Conservation (phyloP, 345 rosid genomes). For the Tarenaya hassleriana region DNA sequence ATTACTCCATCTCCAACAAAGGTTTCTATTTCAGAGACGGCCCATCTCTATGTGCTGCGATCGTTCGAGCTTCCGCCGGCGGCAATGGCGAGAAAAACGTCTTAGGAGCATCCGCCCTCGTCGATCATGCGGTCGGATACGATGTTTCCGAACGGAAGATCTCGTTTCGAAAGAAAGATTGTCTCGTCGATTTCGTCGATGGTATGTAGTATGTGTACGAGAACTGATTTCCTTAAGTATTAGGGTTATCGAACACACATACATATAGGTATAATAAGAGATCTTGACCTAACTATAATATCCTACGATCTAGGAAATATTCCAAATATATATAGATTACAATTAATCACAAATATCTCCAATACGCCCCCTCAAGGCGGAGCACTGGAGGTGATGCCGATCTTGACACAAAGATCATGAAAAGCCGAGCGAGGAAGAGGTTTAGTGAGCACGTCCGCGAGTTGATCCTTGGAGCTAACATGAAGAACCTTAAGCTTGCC, state of each 20-base stretch:
- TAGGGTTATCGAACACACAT: too few relatives aligned
- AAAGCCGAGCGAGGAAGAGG: background rate
- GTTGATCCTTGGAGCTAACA: background rate
- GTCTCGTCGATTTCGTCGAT: conserved; percentile 29
- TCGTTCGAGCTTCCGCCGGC: conserved; percentile 20
- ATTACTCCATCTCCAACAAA: conserved; percentile 27
- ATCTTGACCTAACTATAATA: too few relatives aligned
- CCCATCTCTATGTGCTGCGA: conserved; percentile 24
- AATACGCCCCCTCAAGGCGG: too few relatives aligned
- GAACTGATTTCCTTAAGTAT: too few relatives aligned
- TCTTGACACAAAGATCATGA: too few relatives aligned
- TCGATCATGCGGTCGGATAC: conserved; percentile 28
- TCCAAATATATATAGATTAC: too few relatives aligned
- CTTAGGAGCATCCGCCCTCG: conserved; percentile 28
- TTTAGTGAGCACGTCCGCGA: background rate
- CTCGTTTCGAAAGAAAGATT: conserved; percentile 27
- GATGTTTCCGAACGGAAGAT: conserved; percentile 20
- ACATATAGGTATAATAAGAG: too few relatives aligned
- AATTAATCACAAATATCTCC: too few relatives aligned
- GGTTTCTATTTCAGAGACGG: conserved; percentile 27
- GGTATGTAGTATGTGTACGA: conserved; percentile 17
- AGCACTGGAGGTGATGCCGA: too few relatives aligned
- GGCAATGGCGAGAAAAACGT: conserved; percentile 22
- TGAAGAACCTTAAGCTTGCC: background rate
- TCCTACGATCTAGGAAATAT: too few relatives aligned